phyloP scores from a whole-genome alignment of 192 early-diverging fungal genomes.

The Fimicolochytrium jonesii region DNA sequence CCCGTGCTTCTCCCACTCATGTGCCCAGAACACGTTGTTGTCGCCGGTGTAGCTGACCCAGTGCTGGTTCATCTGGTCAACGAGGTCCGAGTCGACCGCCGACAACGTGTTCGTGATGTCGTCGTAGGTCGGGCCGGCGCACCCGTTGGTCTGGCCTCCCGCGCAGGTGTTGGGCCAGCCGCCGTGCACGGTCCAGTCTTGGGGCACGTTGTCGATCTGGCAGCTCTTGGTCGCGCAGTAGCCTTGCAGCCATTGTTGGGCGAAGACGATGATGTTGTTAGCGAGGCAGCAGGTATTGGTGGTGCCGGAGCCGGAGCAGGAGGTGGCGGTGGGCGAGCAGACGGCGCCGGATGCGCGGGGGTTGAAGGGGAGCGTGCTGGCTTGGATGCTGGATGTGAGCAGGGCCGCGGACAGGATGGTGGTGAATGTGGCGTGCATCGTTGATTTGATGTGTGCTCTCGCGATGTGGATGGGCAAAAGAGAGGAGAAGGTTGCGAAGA shows the following conservation, averaged over 20 bases:
- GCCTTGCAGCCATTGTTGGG: conserved; percentile 8
- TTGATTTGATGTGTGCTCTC: too few relatives aligned
- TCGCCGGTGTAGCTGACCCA: conserved; percentile 9
- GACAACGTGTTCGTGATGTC: background rate
- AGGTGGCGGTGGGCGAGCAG: background rate
- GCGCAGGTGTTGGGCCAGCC: conserved; percentile 7
- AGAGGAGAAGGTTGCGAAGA: too few relatives aligned
- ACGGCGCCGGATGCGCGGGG: background rate
- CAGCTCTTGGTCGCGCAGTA: background rate
- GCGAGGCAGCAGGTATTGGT: background rate
- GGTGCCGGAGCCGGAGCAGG: background rate
- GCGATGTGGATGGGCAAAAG: too few relatives aligned
- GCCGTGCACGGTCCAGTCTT: conserved; percentile 3
- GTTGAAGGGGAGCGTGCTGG: conserved; percentile 4
- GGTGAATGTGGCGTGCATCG: too few relatives aligned
- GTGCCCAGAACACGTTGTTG: background rate
- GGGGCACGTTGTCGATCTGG: background rate
- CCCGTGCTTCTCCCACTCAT: conserved; percentile 8
- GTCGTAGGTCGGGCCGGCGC: background rate
- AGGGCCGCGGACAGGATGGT: background rate
- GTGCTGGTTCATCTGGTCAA: background rate
- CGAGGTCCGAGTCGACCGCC: background rate
- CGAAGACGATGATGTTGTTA: conserved; percentile 1
- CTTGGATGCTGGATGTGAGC: background rate
- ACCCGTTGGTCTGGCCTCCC: background rate